Evolutionary conservation across 768 basidiomycete species (phyloP).

Genomic region (Trametopsis cervina): DNA sequence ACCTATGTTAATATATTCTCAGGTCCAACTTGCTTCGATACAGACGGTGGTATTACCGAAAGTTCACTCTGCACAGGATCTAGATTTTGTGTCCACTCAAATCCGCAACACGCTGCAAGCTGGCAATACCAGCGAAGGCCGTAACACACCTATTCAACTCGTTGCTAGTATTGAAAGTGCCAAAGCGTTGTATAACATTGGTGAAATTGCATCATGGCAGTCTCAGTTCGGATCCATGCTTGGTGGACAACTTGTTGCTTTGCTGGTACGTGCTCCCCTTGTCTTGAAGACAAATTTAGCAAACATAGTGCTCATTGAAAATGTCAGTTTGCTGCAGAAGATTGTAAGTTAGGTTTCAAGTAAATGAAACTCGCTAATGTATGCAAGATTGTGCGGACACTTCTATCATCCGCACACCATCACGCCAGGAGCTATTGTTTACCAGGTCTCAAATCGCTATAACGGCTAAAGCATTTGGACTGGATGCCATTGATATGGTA

Average conservation of each 20-base stretch:
- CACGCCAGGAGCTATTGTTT: slow-evolving; percentile 72
- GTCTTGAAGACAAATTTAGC: not conserved
- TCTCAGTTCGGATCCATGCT: slow-evolving; percentile 34
- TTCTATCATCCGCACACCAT: slow-evolving; percentile 66
- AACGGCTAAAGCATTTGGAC: slow-evolving; percentile 74
- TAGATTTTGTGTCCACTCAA: slow-evolving; percentile 50
- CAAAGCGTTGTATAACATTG: slow-evolving; percentile 55
- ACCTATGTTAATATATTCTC: not conserved
- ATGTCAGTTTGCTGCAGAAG: slow-evolving; percentile 88
- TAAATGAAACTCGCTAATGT: not conserved
- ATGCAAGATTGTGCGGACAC: slow-evolving; percentile 82
- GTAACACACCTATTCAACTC: slow-evolving; percentile 39
- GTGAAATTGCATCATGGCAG: slow-evolving; percentile 66
- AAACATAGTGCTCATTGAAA: too few relatives aligned
- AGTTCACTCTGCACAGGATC: slow-evolving; percentile 61
- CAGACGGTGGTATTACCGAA: slow-evolving; percentile 80
- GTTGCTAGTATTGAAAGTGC: slow-evolving; percentile 88
- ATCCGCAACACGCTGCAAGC: slow-evolving; percentile 29
- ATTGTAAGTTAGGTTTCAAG: slow-evolving; percentile 47
- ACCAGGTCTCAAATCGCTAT: slow-evolving; percentile 79
- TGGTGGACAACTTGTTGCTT: slow-evolving; percentile 52
- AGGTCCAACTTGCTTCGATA: slow-evolving; percentile 44
- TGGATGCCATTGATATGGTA: slow-evolving; percentile 91
- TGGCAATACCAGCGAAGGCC: slow-evolving; percentile 13
- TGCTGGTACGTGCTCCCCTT: slow-evolving; percentile 46